Evolutionary conservation across 2,329 filamentous ascomycete genomes (phyloP), one percentile per base, ranked within the genome.

Genomic region (Grosmannia penicillata): DNA sequence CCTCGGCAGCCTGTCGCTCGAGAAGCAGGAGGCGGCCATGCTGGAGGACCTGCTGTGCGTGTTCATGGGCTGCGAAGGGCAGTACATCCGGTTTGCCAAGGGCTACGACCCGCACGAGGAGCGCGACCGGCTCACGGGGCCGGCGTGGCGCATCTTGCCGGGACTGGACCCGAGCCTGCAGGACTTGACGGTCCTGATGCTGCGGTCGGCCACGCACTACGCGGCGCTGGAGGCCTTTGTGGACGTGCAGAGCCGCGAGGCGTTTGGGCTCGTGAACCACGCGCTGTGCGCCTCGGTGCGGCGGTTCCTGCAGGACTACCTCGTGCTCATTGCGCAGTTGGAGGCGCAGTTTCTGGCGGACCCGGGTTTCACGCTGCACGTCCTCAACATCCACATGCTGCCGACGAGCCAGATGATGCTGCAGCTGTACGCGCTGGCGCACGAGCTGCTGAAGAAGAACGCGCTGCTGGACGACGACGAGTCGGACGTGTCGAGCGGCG

Each of bases 51-150:
- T 98, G 14, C 60, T 96, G 26, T 95, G 89, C 53, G 86, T 93
- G 6, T 93, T 96, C 50, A 95, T 98, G 87, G 91, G 91, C 19
- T 94, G 86, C 46, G 91, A 98, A 59, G 91, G 91, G n/a, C 86
- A 94, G 56, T 96, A 96, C 54, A 82, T 98, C 44, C 82, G 84
- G 39, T 96, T 85, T 54, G 72, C 72, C 42, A 81, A 84, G 47
- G 72, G 73, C 8, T 96, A 93, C 55, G 78, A 94, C 48, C 85
- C 87, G 0, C 63, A 70, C 4, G 76, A 84, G 37, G 91, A 98
- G 60, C 84, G 89, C 51, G 85, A 93, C 51, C 77, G 87, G 13
- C 65, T 98, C 36, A 71, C 79, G 6, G 91, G 91, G 0, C 91
- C 91, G 2, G 63, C 68, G 9, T 96, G 86, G 59, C 77, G 76